Conservation (phyloP, 2,329 filamentous ascomycete genomes). For the Orbilia blumenaviensis region DNA sequence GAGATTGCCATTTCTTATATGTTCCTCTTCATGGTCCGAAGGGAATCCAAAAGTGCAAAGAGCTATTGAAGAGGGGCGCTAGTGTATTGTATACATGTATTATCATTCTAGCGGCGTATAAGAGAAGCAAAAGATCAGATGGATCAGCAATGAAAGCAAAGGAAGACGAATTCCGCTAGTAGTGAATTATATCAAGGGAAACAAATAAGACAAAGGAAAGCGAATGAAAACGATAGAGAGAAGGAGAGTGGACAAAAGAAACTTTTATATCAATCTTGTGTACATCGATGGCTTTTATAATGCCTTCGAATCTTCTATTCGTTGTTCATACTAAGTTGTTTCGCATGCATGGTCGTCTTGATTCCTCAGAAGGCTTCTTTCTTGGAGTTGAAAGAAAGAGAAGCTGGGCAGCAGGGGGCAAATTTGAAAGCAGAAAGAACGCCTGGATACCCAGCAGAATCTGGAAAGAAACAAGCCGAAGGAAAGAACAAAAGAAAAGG, state of each 20-base stretch:
- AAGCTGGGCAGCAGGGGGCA: background rate
- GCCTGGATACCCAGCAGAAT: background rate
- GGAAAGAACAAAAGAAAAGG: background rate
- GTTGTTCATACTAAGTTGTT: background rate
- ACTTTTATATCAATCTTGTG: conserved; percentile 5
- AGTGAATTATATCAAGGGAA: background rate
- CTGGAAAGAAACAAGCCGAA: background rate
- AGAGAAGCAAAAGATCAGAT: background rate
- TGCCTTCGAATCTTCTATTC: background rate
- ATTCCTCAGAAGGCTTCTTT: background rate
- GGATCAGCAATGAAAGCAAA: background rate
- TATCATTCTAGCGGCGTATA: background rate
- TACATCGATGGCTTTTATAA: background rate
- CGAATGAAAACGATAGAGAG: background rate
- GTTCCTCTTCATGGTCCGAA: background rate
- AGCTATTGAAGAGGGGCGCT: background rate
- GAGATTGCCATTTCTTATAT: background rate
- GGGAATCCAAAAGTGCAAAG: background rate
- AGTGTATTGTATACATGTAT: background rate
- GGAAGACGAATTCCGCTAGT: background rate
- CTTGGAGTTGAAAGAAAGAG: background rate
- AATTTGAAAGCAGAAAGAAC: background rate
- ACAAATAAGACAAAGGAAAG: background rate
- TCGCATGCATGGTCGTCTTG: background rate
- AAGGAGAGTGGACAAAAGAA: background rate